Conservation (phyloP, 768 basidiomycete genomes). For the Pleurotus tuoliensis region DNA sequence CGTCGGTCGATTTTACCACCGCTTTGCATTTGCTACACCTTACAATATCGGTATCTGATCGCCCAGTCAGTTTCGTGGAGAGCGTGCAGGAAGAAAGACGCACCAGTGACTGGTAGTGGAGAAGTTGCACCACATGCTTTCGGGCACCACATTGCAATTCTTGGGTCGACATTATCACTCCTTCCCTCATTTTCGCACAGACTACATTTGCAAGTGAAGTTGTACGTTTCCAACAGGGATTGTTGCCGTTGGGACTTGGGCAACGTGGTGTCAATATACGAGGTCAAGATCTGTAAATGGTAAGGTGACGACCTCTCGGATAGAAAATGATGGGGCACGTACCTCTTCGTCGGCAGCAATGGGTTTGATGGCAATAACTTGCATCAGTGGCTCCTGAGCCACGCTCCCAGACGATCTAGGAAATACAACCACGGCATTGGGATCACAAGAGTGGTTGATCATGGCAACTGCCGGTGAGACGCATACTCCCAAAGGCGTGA, state of each 20-base stretch:
- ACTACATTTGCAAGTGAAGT: slow-evolving; percentile 68
- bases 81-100: neutral
- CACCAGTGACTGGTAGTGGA: slow-evolving; percentile 44
- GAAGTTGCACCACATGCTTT: slow-evolving; percentile 65
- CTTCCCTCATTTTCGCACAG: slow-evolving; percentile 38
- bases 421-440: slow-evolving; percentile 91
- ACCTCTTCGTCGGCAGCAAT: slow-evolving; percentile 74
- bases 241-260: slow-evolving; percentile 52
- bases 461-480: slow-evolving; percentile 78
- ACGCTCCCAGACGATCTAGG: slow-evolving; percentile 46
- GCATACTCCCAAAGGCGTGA: slow-evolving; percentile 81
- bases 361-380: slow-evolving; percentile 66
- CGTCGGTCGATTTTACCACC: slow-evolving; percentile 42
- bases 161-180: slow-evolving; percentile 44
- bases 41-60: slow-evolving; percentile 42
- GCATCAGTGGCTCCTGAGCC: slow-evolving; percentile 55
- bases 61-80: neutral
- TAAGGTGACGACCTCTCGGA: neutral
- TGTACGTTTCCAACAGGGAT: slow-evolving; percentile 67
- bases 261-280: slow-evolving; percentile 84
- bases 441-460: slow-evolving; percentile 85
- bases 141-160: slow-evolving; percentile 69
- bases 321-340: slow-evolving; percentile 3
- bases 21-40: slow-evolving; percentile 56
- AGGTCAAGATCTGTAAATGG: slow-evolving; percentile 59